Evolutionary conservation across 2,329 filamentous ascomycete species (phyloP), one percentile per base, ranked within the genome.

Genomic region (Trichophyton mentagrophytes): DNA sequence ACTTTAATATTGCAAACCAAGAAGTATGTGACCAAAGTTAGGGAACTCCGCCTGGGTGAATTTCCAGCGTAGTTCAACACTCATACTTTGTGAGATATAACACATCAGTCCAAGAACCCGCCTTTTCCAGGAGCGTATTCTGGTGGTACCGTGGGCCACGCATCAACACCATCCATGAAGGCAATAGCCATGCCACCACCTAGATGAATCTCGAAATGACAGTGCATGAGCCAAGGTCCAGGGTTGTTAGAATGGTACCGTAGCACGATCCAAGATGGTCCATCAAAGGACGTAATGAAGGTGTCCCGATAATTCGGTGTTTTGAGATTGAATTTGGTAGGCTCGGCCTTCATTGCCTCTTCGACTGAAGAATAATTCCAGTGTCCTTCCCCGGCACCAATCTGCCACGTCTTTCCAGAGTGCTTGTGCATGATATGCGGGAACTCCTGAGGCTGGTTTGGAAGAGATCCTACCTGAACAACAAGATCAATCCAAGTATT

Each of bases 341-440:
- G 77, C 7, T 69, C 67, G 1, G 68, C 70, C 9, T 68, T 64
- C 15, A 71, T 68, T 0, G 77, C 77, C 60, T 77, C 72, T 0
- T 70, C 73, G 0, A 78, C 74, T 33, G 67, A 69, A 0, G 68
- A 67, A 69, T 74, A 79, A 1, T 71, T 74, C 63, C 74, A 80
- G 3, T 65, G 62, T 0, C 71, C 72, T 1, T 58, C 57, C 1
- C 76, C 76, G 30, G 65, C 62, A 1, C 77, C 77, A 46, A 79
- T 72, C 27, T 78, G 68, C 58, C 72, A 79, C 2, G 65, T 72
- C 61, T 77, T 77, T 63, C 77, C 77, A 33, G 72, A 73, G 60
- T 79, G 77, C 66, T 79, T 79, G 67, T 79, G 77, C 55, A 79
- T 77, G 0, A 74, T 71, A 61, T 79, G 78, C 0, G 74, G 69